These are phyloP conservation scores for Neofusicoccum umdonicola DNA, from an alignment of 2,329 filamentous ascomycete species.

Conservation along the genomic window DNA sequence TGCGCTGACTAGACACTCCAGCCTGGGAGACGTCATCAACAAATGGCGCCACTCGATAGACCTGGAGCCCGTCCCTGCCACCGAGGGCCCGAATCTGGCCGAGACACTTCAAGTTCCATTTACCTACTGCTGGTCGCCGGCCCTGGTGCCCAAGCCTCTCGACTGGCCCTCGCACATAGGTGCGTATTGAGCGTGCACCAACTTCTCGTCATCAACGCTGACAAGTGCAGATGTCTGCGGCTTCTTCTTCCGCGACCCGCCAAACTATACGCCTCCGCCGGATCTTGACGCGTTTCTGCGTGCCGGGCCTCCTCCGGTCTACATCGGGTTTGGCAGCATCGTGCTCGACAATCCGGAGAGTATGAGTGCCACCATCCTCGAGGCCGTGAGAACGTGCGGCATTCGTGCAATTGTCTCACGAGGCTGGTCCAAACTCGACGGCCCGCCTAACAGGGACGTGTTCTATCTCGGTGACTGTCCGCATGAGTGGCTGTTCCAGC, in stretches of 20 bases:
- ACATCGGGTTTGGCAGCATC: slow-evolving; percentile 59
- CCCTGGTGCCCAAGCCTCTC: slow-evolving; percentile 40
- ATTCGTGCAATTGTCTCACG: slow-evolving; percentile 53
- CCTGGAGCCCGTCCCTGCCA: slow-evolving; percentile 39
- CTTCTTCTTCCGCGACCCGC: slow-evolving; percentile 44
- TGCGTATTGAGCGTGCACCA: slow-evolving; percentile 14
- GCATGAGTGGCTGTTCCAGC: slow-evolving; percentile 59
- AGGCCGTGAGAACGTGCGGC: slow-evolving; percentile 40
- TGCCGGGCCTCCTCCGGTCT: slow-evolving; percentile 50
- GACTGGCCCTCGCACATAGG: slow-evolving; percentile 42
- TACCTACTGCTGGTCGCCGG: slow-evolving; percentile 48
- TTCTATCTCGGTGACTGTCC: slow-evolving; percentile 54
- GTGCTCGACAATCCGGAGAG: slow-evolving; percentile 51
- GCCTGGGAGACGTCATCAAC: slow-evolving; percentile 49
- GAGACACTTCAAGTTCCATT: slow-evolving; percentile 40
- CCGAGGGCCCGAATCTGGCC: slow-evolving; percentile 38
- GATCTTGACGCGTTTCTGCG: slow-evolving; percentile 46
- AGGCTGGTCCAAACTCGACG: slow-evolving; percentile 51
- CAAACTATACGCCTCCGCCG: slow-evolving; percentile 39
- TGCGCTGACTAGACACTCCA: slow-evolving; percentile 21
- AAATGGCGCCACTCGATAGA: slow-evolving; percentile 39
- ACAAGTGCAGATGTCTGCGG: slow-evolving; percentile 36
- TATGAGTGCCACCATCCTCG: slow-evolving; percentile 47
- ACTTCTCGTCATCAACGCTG: background rate
- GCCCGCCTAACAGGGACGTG: slow-evolving; percentile 37